A percentile compares a stretch with the other conserved stretches of the same genome.
phyloP scores from a whole-genome alignment of 2,329 filamentous ascomycete species.

The Arthrinium puccinioides region DNA sequence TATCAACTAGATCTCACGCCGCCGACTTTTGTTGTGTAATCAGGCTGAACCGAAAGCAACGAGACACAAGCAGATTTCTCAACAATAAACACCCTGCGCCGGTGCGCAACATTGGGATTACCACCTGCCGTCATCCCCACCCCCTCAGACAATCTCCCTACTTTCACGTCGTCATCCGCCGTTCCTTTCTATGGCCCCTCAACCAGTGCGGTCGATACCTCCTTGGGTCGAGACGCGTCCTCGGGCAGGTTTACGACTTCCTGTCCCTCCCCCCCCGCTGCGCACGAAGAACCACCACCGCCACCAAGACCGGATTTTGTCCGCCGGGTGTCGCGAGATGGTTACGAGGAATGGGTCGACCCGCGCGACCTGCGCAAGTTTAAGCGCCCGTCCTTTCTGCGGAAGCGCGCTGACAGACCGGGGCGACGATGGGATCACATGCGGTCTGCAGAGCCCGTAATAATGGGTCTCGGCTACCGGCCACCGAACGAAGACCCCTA shows the following conservation, averaged over 20 bases:
- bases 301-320: slow-evolving; percentile 9
- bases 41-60: too few species aligned
- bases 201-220: slow-evolving; percentile 1
- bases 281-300: background rate
- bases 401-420: slow-evolving; percentile 37
- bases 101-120: too few species aligned
- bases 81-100: too few species aligned
- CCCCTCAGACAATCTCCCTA: too few species aligned
- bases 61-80: too few species aligned
- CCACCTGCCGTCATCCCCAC: too few species aligned
- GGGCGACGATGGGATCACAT: slow-evolving; percentile 55
- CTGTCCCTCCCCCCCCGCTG: background rate
- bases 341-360: slow-evolving; percentile 26
- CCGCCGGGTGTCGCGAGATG: slow-evolving; percentile 24
- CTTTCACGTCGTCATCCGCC: too few species aligned
- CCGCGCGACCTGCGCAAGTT: slow-evolving; percentile 21
- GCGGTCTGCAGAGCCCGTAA: slow-evolving; percentile 51
- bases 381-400: slow-evolving; percentile 37
- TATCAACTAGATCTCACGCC: too few species aligned
- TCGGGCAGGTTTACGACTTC: too few species aligned
- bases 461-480: slow-evolving; percentile 40
- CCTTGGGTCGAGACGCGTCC: slow-evolving; percentile 3
- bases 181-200: slow-evolving; percentile 1
- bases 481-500: slow-evolving; percentile 32
- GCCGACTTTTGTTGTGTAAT: too few species aligned